These are phyloP conservation scores for Hortiboletus campestris DNA, from an alignment of 768 basidiomycete genomes.

Conservation along the genomic window DNA sequence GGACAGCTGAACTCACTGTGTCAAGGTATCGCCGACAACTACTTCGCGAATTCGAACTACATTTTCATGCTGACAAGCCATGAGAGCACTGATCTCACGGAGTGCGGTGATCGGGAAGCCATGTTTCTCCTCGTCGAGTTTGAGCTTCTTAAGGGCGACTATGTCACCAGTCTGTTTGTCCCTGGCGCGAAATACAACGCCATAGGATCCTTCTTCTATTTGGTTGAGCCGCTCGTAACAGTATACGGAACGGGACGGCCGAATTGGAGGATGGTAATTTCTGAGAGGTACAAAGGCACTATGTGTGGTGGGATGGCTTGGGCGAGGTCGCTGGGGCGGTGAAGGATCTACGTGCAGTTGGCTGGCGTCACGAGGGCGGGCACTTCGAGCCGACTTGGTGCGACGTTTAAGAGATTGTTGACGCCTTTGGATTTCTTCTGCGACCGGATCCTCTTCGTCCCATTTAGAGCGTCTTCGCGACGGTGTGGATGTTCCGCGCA, in stretches of 20 bases:
- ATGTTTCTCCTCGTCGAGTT: constrained; percentile 97
- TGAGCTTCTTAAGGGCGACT: constrained; percentile 96
- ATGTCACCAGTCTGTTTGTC: constrained; percentile 95
- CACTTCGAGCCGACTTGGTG: constrained; percentile 39
- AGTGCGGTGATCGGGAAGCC: constrained; percentile 98
- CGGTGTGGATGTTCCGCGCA: constrained; percentile 44
- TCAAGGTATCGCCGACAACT: constrained; percentile 96
- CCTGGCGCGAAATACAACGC: constrained; percentile 93
- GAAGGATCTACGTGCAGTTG: constrained; percentile 16
- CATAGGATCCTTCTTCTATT: constrained; percentile 98
- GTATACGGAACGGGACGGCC: constrained; percentile 90
- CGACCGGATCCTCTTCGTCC: constrained; percentile 50
- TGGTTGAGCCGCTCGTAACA: constrained; percentile 93
- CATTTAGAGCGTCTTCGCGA: constrained; percentile 78
- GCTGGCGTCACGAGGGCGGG: constrained; percentile 14
- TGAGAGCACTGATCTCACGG: constrained; percentile 93
- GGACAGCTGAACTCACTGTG: constrained; percentile 74
- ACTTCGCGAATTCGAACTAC: constrained; percentile 97
- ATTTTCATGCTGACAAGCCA: constrained; percentile 92
- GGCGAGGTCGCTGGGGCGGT: constrained; percentile 14
- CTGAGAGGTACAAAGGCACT: constrained; percentile 77
- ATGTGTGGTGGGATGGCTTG: constrained; percentile 33
- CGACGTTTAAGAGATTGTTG: constrained; percentile 54
- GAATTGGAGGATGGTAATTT: constrained; percentile 72
- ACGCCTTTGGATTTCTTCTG: constrained; percentile 32